Percentiles rank a stretch among this genome's conserved stretches.
phyloP scores from a whole-genome alignment of 352 stramenopile species.

The Phytophthora megakarya region DNA sequence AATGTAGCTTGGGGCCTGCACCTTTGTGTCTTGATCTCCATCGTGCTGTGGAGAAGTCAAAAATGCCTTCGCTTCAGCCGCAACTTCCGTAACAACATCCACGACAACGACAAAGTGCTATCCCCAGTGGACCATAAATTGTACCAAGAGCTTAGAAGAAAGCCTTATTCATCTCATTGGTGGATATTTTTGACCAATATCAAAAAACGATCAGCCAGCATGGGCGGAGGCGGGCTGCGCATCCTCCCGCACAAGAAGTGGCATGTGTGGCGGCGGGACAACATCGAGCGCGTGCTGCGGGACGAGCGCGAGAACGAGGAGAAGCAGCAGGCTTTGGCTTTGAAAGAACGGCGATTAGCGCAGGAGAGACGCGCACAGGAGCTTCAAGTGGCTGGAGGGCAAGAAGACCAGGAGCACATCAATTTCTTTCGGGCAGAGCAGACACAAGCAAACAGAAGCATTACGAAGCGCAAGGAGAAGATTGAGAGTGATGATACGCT shows the following conservation, averaged over 20 bases:
- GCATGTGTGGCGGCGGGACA: conserved; percentile 86
- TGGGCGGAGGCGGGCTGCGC: conserved; percentile 69
- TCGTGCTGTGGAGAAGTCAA: too few relatives aligned
- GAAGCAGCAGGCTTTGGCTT: conserved; percentile 19
- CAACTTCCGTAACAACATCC: too few relatives aligned
- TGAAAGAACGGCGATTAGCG: conserved; percentile 30
- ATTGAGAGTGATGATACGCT: conserved; percentile 39
- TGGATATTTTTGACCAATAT: too few relatives aligned
- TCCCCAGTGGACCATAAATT: too few relatives aligned
- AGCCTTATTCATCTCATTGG: too few relatives aligned
- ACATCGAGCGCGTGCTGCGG: conserved; percentile 76
- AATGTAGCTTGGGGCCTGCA: too few relatives aligned
- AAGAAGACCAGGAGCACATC: conserved; percentile 27
- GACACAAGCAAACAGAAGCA: neutral
- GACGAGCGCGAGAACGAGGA: conserved; percentile 66
- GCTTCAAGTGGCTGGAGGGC: conserved; percentile 14
- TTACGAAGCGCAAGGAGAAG: neutral
- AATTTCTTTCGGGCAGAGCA: conserved; percentile 52
- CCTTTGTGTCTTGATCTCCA: too few relatives aligned
- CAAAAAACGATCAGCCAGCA: conserved; percentile 32
- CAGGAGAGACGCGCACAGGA: conserved; percentile 49
- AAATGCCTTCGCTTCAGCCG: too few relatives aligned
- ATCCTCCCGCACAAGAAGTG: conserved; percentile 83
- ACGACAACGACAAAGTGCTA: too few relatives aligned
- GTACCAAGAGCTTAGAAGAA: too few relatives aligned